Evolutionary conservation across 1,139 yeast genomes (phyloP).

Genomic region (Suhomyces choctaworum): DNA sequence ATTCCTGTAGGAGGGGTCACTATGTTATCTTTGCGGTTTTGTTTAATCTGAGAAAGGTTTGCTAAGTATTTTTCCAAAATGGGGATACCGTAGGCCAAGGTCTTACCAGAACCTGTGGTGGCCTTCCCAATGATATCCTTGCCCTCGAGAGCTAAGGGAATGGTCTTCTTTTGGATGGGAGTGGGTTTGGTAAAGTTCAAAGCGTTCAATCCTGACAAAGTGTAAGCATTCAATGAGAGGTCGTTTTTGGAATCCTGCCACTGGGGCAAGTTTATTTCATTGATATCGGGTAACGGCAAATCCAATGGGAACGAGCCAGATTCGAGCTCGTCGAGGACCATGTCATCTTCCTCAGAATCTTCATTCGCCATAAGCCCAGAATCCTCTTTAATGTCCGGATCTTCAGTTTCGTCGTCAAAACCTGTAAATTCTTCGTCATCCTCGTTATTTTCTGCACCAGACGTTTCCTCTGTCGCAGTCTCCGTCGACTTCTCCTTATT

Average conservation of each 20-base stretch:
- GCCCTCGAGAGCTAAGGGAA: constrained; percentile 73
- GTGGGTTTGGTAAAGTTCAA: constrained; percentile 74
- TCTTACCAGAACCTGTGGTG: constrained; percentile 97
- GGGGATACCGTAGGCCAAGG: constrained; percentile 95
- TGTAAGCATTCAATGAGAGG: constrained; percentile 48
- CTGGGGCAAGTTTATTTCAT: constrained; percentile 50
- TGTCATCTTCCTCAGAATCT: constrained; percentile 10
- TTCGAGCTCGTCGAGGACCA: constrained; percentile 13
- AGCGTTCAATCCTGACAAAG: constrained; percentile 58
- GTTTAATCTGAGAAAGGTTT: constrained; percentile 24
- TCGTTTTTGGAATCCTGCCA: constrained; percentile 47
- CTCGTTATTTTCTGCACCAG: constrained; percentile 24
- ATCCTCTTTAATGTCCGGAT: constrained; percentile 8
- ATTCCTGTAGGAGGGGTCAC: constrained; percentile 64
- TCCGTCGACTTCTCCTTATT: constrained; percentile 12
- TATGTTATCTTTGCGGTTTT: constrained; percentile 26
- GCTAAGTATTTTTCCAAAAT: constrained; percentile 65
- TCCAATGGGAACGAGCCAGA: constrained; percentile 5
- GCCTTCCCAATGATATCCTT: constrained; percentile 93
- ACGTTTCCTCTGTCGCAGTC: constrained; percentile 22
- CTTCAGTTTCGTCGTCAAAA: constrained; percentile 13
- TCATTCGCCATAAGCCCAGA: constrained; percentile 13
- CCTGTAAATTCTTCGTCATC: constrained; percentile 14
- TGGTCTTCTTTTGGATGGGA: constrained; percentile 74
- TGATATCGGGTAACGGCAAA: constrained; percentile 40